Percentiles rank a stretch among this genome's conserved stretches.
Conservation (phyloP, 106 monocot species). For the Narthecium ossifragum region DNA sequence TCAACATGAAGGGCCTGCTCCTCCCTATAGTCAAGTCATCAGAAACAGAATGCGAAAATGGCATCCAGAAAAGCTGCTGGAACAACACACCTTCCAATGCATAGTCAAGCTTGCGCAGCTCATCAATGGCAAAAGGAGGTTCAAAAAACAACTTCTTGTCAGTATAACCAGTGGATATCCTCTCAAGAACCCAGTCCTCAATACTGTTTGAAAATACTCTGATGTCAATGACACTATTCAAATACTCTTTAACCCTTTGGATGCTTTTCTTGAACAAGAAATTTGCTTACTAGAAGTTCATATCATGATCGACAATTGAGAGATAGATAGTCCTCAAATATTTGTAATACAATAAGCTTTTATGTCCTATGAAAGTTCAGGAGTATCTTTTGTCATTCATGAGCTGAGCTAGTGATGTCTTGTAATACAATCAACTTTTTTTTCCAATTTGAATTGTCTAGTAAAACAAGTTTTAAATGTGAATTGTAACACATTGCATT, state of each 20-base stretch:
- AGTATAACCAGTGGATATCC: neutral
- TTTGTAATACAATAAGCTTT: too few relatives aligned
- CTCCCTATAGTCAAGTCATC: constrained; percentile 7
- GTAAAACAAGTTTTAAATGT: too few relatives aligned
- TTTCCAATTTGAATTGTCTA: too few relatives aligned
- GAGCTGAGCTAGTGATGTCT: too few relatives aligned
- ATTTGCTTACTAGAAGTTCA: constrained; percentile 13
- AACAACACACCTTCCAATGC: constrained; percentile 27
- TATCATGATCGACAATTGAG: constrained; percentile 18
- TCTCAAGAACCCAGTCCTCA: constrained; percentile 28
- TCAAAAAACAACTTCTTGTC: constrained; percentile 10
- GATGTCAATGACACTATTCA: constrained; percentile 14
- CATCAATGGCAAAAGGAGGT: constrained; percentile 16
- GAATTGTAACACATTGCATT: too few relatives aligned
- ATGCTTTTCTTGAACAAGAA: constrained; percentile 14
- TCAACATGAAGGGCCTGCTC: constrained; percentile 19
- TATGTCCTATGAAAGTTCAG: too few relatives aligned
- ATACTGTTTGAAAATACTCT: constrained; percentile 19
- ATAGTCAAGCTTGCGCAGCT: constrained; percentile 23
- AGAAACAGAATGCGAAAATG: constrained; percentile 13
- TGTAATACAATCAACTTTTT: too few relatives aligned
- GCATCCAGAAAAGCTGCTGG: constrained; percentile 29
- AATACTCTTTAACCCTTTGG: constrained; percentile 12
- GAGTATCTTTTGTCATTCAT: too few relatives aligned
- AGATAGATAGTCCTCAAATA: too few relatives aligned